Evolutionary conservation across 352 stramenopile genomes (phyloP).

Genomic region (Lagenidium giganteum): DNA sequence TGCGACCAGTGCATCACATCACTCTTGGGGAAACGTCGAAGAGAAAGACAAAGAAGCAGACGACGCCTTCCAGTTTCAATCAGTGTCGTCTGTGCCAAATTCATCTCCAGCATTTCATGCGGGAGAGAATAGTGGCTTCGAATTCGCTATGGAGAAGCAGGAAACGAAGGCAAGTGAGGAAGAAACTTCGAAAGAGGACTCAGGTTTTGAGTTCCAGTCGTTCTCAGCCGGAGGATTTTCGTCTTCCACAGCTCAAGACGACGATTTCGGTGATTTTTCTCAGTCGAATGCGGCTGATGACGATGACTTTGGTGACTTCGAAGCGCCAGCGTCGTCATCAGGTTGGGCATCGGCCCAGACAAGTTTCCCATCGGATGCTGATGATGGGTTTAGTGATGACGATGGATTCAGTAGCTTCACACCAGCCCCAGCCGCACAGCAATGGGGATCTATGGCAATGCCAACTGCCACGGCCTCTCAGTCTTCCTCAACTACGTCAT

Average conservation of each 20-base stretch:
- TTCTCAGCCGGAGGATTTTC: conserved; percentile 6
- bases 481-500: background rate
- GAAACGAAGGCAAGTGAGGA: background rate
- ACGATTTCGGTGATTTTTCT: conserved; percentile 37
- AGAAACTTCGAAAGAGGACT: background rate
- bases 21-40: too few relatives aligned
- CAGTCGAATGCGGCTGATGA: conserved; percentile 14
- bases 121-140: too few relatives aligned
- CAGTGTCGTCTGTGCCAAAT: too few relatives aligned
- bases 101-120: too few relatives aligned
- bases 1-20: too few relatives aligned
- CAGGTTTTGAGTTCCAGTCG: conserved; percentile 11
- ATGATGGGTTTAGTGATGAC: conserved; percentile 12
- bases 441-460: too few relatives aligned
- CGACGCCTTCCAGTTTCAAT: too few relatives aligned
- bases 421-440: conserved; percentile 1
- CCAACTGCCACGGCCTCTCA: too few relatives aligned
- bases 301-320: conserved; percentile 41
- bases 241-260: conserved; percentile 1
- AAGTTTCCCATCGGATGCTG: conserved; percentile 4
- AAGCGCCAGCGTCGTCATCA: conserved; percentile 4
- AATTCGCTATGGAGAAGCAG: background rate
- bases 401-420: conserved; percentile 4
- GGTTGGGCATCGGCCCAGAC: too few relatives aligned
- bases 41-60: too few relatives aligned